Base-by-base conservation (phyloP, 2,329 filamentous ascomycete species). In the Cladophialophora carrionii region DNA sequence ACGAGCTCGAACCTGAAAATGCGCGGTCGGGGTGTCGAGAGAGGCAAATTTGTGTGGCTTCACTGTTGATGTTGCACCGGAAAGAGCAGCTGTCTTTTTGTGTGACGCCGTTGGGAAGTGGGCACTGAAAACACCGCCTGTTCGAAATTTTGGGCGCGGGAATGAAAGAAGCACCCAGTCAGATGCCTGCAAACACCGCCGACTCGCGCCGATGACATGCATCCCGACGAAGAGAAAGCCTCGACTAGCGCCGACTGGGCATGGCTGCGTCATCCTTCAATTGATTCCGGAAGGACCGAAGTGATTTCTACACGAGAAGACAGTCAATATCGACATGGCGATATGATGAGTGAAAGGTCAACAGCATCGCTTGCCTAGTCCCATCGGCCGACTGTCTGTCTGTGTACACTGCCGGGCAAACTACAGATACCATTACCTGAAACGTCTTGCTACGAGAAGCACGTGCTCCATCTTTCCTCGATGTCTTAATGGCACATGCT, bases 81-180 rank as follows among this genome's bases (percentile, higher is more conserved):
- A 54, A 53, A 59, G 51, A 63, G 61, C 58, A 52, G 61, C 34
- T 12, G 55, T 17, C 53, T 63, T 63, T 53, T 20, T 63, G 60
- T 62, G 60, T 57, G 61, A 26, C 48, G 17, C 29, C 48, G 29
- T 24, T 51, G 34, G n/a, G 12, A 51, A 9, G 37, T 20, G 37
- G 37, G 14, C 56, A 59, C 22, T 32, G 20, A 37, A 22, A 59
- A 59, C 48, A 29, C 48, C n/a, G 48, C 58, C 46, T 46, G 20
- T 37, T 54, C 49, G 55, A 63, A 59, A 52, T 63, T 63, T 63
- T 58, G 49, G 56, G 54, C 55, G 55, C 61, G 56, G 55, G 61
- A 6, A 24, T 32, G 48, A 24, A 46, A 55, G n/a, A 17, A 22
- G 37, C 10, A 41, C 17, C 48, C 61, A 48, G 59, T 61, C 26